phyloP scores from a whole-genome alignment of 805 yeast species.

The Barnettozyma sucrosica region DNA sequence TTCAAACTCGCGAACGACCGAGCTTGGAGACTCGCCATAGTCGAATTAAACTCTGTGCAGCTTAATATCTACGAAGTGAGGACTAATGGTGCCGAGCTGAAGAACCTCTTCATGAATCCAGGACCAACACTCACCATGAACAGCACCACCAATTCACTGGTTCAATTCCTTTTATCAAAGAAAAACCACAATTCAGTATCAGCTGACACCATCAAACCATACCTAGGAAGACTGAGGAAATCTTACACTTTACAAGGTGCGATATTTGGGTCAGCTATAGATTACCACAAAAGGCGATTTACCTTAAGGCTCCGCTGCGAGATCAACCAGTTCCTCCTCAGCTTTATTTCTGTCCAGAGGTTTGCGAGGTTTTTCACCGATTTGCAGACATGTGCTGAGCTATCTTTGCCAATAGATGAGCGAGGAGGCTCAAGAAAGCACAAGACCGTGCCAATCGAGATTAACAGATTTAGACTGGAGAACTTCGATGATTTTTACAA shows the following conservation, averaged over 20 bases:
- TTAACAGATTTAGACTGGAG: slow-evolving; percentile 8
- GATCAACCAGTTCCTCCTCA: slow-evolving; percentile 6
- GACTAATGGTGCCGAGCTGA: neutral
- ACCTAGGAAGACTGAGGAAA: neutral
- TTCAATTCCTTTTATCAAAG: neutral
- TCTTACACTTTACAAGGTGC: slow-evolving; percentile 10
- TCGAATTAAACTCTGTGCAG: slow-evolving; percentile 10
- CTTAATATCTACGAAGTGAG: slow-evolving; percentile 6
- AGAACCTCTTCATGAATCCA: neutral
- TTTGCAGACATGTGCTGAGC: neutral
- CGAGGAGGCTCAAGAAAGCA: neutral
- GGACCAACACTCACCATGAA: neutral
- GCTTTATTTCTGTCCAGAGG: neutral
- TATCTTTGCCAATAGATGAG: slow-evolving; percentile 9
- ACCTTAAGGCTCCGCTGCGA: slow-evolving; percentile 9
- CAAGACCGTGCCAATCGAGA: slow-evolving; percentile 5
- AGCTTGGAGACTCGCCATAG: slow-evolving; percentile 7
- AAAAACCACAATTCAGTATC: neutral
- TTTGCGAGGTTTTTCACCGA: slow-evolving; percentile 6
- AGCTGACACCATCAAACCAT: slow-evolving; percentile 1
- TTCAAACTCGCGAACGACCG: slow-evolving; percentile 6
- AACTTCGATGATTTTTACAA: slow-evolving; percentile 3
- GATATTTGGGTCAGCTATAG: slow-evolving; percentile 7
- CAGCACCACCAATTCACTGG: neutral
- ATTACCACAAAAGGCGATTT: slow-evolving; percentile 5